A percentile compares a stretch with the other conserved stretches of the same genome.
Conservation (phyloP, 768 basidiomycete species). For the Lactarius psammicola region DNA sequence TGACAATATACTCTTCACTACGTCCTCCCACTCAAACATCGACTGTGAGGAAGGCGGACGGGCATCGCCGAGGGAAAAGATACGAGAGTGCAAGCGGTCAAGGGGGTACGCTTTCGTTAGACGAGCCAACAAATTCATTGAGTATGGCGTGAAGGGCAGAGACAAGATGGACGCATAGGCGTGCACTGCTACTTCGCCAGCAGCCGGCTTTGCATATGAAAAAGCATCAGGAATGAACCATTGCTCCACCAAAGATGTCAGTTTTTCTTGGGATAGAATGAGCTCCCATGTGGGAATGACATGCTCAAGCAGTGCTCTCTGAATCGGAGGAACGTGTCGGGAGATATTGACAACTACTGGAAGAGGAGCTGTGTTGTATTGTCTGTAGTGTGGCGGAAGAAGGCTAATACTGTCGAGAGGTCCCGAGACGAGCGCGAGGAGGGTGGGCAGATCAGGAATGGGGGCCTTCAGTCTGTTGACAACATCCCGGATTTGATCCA, state of each 20-base stretch:
- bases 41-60: slow-evolving; percentile 33
- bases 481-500: slow-evolving; percentile 32
- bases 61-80: slow-evolving; percentile 39
- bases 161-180: slow-evolving; percentile 68
- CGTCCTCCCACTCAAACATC: slow-evolving; percentile 67
- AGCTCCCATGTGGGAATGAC: slow-evolving; percentile 70
- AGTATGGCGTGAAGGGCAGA: slow-evolving; percentile 46
- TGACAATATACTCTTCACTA: slow-evolving; percentile 58
- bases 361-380: slow-evolving; percentile 44
- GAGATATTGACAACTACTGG: slow-evolving; percentile 35
- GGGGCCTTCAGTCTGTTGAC: slow-evolving; percentile 34
- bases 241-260: slow-evolving; percentile 50
- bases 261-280: slow-evolving; percentile 49
- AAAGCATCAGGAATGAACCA: slow-evolving; percentile 74
- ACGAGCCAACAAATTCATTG: slow-evolving; percentile 52
- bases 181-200: slow-evolving; percentile 53
- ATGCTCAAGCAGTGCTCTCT: slow-evolving; percentile 59
- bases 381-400: slow-evolving; percentile 56
- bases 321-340: slow-evolving; percentile 53
- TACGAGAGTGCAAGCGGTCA: slow-evolving; percentile 57
- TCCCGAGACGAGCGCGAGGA: slow-evolving; percentile 54
- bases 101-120: slow-evolving; percentile 64
- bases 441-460: slow-evolving; percentile 47
- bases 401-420: slow-evolving; percentile 59
- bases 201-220: slow-evolving; percentile 47